These are phyloP conservation scores for Tricholoma sp. DNA, from an alignment of 768 basidiomycete genomes.

Conservation along the genomic window DNA sequence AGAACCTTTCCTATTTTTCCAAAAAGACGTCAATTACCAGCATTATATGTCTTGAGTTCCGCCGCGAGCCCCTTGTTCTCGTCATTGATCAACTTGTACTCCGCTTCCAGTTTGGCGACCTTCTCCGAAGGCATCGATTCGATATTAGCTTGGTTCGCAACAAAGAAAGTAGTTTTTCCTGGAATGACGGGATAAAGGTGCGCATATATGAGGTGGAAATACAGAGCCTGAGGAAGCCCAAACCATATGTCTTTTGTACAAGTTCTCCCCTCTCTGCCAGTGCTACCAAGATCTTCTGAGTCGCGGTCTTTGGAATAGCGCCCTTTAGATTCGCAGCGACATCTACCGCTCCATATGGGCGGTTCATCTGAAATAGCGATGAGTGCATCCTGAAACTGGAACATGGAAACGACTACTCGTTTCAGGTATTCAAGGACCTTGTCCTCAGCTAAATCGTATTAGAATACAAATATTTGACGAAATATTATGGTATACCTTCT, in stretches of 20 bases:
- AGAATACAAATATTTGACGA: neutral
- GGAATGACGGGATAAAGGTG: conserved; percentile 8
- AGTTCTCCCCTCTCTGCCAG: conserved; percentile 85
- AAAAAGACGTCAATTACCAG: conserved; percentile 29
- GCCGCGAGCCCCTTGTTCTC: conserved; percentile 47
- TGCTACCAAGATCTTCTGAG: conserved; percentile 76
- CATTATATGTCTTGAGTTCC: conserved; percentile 44
- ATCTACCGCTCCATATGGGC: conserved; percentile 92
- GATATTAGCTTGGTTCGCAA: conserved; percentile 74
- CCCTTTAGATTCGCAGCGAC: conserved; percentile 89
- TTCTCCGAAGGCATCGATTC: conserved; percentile 60
- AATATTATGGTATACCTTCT: conserved; percentile 41
- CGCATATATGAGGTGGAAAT: conserved; percentile 8
- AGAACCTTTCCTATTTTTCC: conserved; percentile 9
- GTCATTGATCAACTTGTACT: conserved; percentile 54
- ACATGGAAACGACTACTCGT: conserved; percentile 35
- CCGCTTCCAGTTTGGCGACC: conserved; percentile 53
- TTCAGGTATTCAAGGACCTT: conserved; percentile 76
- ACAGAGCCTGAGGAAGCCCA: conserved; percentile 11
- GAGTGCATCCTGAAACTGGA: conserved; percentile 2
- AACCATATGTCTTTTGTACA: conserved; percentile 81
- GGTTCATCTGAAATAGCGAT: conserved; percentile 62
- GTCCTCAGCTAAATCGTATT: conserved; percentile 55
- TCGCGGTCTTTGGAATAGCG: conserved; percentile 76
- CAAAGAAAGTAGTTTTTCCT: conserved; percentile 88